Evolutionary conservation across 305 asterid species (phyloP).

Genomic region (Rubia occidens): DNA sequence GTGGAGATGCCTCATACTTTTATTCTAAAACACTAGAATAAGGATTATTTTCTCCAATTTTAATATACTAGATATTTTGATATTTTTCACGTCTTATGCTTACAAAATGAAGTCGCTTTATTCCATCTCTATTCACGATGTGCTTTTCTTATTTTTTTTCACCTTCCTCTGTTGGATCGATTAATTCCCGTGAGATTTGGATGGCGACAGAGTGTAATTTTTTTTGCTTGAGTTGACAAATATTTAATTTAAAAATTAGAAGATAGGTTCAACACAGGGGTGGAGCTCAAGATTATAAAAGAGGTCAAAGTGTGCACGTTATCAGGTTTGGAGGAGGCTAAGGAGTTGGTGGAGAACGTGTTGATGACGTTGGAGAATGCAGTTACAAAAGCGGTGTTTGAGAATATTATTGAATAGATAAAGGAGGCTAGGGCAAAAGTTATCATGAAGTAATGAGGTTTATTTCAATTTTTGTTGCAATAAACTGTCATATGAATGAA

Average conservation of each 20-base stretch:
- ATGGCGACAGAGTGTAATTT: too few species aligned
- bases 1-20: too few species aligned
- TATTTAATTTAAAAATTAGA: constrained; percentile 85
- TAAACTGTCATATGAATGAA: background rate
- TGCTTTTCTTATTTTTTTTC: too few species aligned
- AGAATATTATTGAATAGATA: constrained; percentile 74
- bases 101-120: too few species aligned
- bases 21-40: too few species aligned
- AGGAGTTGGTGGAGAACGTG: constrained; percentile 94
- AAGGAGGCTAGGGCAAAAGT: constrained; percentile 75
- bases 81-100: too few species aligned
- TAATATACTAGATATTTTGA: too few species aligned
- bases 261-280: constrained; percentile 66
- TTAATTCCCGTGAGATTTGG: too few species aligned
- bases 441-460: constrained; percentile 66
- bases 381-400: constrained; percentile 76
- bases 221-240: too few species aligned
- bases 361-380: constrained; percentile 91
- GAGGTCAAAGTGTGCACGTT: constrained; percentile 84
- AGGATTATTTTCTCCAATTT: too few species aligned
- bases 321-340: constrained; percentile 91
- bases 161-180: too few species aligned
- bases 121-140: too few species aligned
- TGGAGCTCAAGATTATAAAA: constrained; percentile 84
- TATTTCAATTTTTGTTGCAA: background rate